These are phyloP conservation scores for Xanthoconium stramineum DNA, from an alignment of 768 basidiomycete genomes.

Conservation along the genomic window DNA sequence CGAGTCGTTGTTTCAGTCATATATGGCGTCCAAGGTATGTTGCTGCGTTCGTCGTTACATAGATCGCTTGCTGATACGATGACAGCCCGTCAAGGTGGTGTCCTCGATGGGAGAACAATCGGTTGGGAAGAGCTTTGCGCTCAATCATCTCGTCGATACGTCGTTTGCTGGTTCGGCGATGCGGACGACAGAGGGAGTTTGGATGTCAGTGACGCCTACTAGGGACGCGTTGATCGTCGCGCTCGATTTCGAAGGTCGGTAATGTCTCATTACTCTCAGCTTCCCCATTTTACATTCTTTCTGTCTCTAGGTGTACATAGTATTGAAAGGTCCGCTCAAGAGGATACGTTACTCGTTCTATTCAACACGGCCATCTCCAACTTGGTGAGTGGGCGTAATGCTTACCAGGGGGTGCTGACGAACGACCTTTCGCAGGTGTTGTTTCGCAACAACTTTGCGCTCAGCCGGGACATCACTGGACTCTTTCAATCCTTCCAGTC, in stretches of 20 bases:
- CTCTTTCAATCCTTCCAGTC: constrained; percentile 63
- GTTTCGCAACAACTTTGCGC: constrained; percentile 64
- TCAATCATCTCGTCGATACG: constrained; percentile 61
- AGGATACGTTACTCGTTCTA: constrained; percentile 59
- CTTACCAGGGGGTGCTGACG: not conserved
- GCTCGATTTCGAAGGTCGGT: constrained; percentile 68
- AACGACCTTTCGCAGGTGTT: constrained; percentile 42
- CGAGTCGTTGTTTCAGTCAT: constrained; percentile 60
- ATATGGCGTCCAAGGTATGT: constrained; percentile 53
- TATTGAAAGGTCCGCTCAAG: constrained; percentile 61
- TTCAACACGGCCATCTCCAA: constrained; percentile 68
- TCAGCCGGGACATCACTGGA: constrained; percentile 56
- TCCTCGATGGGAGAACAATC: constrained; percentile 71
- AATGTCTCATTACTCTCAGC: no score
- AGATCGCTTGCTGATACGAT: not conserved
- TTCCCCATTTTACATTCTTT: not conserved
- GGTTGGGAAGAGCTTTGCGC: constrained; percentile 56
- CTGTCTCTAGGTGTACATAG: constrained; percentile 51
- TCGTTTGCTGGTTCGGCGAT: constrained; percentile 66
- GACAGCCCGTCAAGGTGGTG: constrained; percentile 59
- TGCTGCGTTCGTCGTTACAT: accelerated
- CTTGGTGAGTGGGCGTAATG: constrained; percentile 43
- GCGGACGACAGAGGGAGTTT: constrained; percentile 66
- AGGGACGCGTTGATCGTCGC: constrained; percentile 52
- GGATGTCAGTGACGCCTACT: constrained; percentile 66